Evolutionary conservation across 2,329 filamentous ascomycete species (phyloP), one percentile per base, ranked within the genome.

Genomic region (Sporothrix protearum): DNA sequence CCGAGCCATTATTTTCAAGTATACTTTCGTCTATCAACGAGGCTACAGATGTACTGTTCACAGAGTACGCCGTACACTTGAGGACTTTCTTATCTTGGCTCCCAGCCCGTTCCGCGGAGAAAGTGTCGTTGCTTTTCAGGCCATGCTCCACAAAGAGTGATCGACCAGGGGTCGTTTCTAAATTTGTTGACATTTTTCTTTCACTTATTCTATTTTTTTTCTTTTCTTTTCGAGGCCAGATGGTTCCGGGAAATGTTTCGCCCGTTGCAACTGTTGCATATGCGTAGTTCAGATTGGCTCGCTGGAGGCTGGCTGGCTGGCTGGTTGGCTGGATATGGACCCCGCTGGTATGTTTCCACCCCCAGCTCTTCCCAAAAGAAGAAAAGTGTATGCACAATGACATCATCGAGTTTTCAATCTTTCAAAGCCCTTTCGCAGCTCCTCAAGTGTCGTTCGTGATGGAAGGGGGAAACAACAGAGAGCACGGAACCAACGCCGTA

Each of bases 401-500:
- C 69, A 67, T 71, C 69, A 71, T 71, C 59, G 49, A 71, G n/a
- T 25, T 33, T 64, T 19, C n/a, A n/a, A n/a, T n/a, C n/a, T 63
- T 4, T 22, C 28, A 10, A 4, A 5, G 12, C 25, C 6, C 42
- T 19, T 14, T 14, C 42, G 42, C 14, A 3, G n/a, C n/a, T n/a
- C n/a, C n/a, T 28, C 12, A 33, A 45, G 2, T 42, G 39, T 67
- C 25, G 9, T 10, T 67, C 25, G 9, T 10, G 53, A 42, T 19
- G 22, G 49, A 25, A 30, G 28, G 36, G n/a, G 4, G 9, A 45
- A 45, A 4, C 39, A 9, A 55, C 7, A 25, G 49, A 9, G 14
- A 8, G 7, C 28, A 22, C 33, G 33, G 33, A 30, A 36, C 10
- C 30, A 14, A 68, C 30, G 30, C 28, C 25, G 25, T 30, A 36